Evolutionary conservation across 805 yeast genomes (phyloP), one percentile per base, ranked within the genome.

Genomic region (Komagataella ulmi): DNA sequence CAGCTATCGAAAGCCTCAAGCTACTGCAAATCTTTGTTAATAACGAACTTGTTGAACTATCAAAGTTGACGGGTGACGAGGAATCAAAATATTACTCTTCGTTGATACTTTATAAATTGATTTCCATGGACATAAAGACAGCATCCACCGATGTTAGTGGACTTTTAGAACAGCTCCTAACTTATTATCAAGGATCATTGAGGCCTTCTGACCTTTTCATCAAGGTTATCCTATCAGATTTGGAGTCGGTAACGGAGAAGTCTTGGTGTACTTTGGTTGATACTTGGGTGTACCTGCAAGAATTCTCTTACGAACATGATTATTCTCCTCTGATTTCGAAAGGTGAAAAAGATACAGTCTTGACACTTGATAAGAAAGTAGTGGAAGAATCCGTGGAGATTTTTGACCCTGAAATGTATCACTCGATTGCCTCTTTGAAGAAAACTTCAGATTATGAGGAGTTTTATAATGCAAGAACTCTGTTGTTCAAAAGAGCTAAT

Each of bases 11-110:
- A 24, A 70, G 64, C 56, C 72, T 70, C 17, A 83, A 75, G 57
- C 68, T 80, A 48, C 63, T 88, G 8, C 95, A 87, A 58, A 72
- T 85, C 7, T 68, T 84, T 44, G 56, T 85, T 18, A 81, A 77
- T 60, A 81, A 80, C 59, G 76, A 72, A 1, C 53, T 59, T 2
- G 75, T 69, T 50, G 56, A 60, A 0, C 66, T 80, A 46, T 55
- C 53, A 14, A 62, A 56, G 40, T 53, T 58, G 3, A 66, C 71
- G 4, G 49, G 53, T 0, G 55, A 52, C 1, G 52, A 56, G 0
- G 59, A 64, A n/a, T 36, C 55, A 6, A 60, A 57, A 18, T 19
- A 58, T 0, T 69, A 76, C 45, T 76, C 68, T 53, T 65, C 72
- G 48, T 69, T 81, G 0, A 65, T 81, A 2, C 55, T 79, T 21